Conservation (phyloP, 176 grass and related monocot genomes). For the sorghum (Sorghum bicolor) region DNA sequence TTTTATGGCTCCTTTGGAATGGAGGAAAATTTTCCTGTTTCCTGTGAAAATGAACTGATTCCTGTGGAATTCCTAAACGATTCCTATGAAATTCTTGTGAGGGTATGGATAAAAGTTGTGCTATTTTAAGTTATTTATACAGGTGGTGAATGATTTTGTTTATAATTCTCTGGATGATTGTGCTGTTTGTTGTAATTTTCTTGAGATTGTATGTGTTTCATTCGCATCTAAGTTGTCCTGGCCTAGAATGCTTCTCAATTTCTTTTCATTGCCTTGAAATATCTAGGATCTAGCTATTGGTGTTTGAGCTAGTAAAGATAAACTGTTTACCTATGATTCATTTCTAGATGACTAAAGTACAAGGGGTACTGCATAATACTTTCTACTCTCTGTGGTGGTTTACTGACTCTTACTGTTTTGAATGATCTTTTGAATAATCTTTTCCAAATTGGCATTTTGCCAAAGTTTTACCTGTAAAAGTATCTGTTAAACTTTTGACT, state of each 20-base stretch:
- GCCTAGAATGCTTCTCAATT: constrained; percentile 7
- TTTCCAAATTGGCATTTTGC: background rate
- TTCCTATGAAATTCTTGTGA: background rate
- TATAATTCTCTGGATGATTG: background rate
- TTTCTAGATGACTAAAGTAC: background rate
- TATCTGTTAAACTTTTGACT: background rate
- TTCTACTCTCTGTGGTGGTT: background rate
- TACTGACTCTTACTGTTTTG: no score
- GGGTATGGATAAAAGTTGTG: background rate
- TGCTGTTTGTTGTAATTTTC: background rate
- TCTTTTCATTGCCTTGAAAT: background rate
- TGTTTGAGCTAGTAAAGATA: background rate
- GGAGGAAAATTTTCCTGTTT: background rate
- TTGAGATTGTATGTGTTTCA: constrained; percentile 12
- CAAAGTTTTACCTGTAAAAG: background rate
- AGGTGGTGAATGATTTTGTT: background rate
- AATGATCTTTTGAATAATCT: background rate
- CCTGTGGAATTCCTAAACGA: background rate
- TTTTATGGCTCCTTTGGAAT: background rate
- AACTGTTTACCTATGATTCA: background rate
- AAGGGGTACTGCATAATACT: background rate
- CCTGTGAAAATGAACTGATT: background rate
- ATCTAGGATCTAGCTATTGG: background rate
- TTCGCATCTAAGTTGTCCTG: background rate
- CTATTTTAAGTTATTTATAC: background rate